These are phyloP conservation scores for Didymellaceae sp. DNA, from an alignment of 2,329 filamentous ascomycete species.

Conservation along the genomic window DNA sequence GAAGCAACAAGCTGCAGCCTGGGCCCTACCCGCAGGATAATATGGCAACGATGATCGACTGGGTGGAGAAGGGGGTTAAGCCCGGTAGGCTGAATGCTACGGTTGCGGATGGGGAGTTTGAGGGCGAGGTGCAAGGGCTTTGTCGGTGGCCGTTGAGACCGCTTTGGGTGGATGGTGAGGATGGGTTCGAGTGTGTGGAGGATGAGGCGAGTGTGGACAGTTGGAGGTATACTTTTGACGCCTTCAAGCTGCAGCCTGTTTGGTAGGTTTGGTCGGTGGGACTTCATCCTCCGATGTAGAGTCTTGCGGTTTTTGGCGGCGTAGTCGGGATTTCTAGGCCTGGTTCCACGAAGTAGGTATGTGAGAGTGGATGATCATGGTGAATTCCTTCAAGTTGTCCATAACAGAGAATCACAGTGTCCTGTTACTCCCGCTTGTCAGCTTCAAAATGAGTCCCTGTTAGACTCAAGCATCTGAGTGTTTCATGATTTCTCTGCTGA, in stretches of 20 bases:
- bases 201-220: constrained; percentile 50
- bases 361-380: no score
- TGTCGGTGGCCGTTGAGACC: constrained; percentile 55
- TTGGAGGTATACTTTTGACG: constrained; percentile 51
- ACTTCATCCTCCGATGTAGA: no score
- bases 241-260: constrained; percentile 46
- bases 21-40: constrained; percentile 55
- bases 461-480: no score
- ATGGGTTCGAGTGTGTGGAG: constrained; percentile 47
- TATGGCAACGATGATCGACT: constrained; percentile 49
- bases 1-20: constrained; percentile 28
- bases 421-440: no score
- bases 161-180: constrained; percentile 46
- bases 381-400: no score
- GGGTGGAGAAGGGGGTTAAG: constrained; percentile 59
- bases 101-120: constrained; percentile 31
- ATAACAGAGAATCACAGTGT: no score
- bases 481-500: no score
- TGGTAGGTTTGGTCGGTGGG: no score
- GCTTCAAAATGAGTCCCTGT: no score
- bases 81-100: constrained; percentile 56
- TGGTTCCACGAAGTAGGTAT: no score
- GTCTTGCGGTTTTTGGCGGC: no score
- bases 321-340: no score
- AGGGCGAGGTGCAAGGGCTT: constrained; percentile 47